Evolutionary conservation across 2,329 filamentous ascomycete species (phyloP).

Genomic region (Venturia nashicola): DNA sequence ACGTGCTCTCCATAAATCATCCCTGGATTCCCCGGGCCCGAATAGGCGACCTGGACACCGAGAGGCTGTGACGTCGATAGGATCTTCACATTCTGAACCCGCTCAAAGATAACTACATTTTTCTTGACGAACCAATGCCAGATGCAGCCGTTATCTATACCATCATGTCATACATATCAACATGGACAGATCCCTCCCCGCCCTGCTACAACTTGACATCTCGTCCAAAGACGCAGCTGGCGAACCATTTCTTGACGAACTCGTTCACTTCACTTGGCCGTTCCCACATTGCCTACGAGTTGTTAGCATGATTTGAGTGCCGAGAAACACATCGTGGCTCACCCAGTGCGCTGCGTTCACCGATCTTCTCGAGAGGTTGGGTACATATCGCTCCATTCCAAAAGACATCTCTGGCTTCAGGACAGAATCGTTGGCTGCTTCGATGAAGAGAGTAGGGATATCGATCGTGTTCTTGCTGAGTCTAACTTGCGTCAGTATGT

Average conservation of each 20-base stretch:
- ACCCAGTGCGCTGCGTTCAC: slow-evolving; percentile 67
- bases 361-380: slow-evolving; percentile 50
- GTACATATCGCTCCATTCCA: slow-evolving; percentile 58
- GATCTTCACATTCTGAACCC: background rate
- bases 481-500: slow-evolving; percentile 5
- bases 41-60: background rate
- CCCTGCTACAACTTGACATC: slow-evolving; percentile 31
- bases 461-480: slow-evolving; percentile 19
- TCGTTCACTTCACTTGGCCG: slow-evolving; percentile 57
- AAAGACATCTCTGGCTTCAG: slow-evolving; percentile 59
- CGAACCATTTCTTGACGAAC: slow-evolving; percentile 56
- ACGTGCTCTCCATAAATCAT: background rate
- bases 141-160: background rate
- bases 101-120: background rate
- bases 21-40: background rate
- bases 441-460: slow-evolving; percentile 58
- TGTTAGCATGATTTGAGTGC: background rate
- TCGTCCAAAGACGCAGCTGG: slow-evolving; percentile 37
- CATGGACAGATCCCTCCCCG: background rate
- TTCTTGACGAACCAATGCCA: background rate
- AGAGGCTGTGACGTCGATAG: background rate
- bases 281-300: slow-evolving; percentile 52
- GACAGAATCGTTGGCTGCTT: slow-evolving; percentile 57
- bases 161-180: background rate
- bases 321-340: background rate